Base-by-base conservation (phyloP, 2,329 filamentous ascomycete species). In the Phyllosticta citriasiana region DNA sequence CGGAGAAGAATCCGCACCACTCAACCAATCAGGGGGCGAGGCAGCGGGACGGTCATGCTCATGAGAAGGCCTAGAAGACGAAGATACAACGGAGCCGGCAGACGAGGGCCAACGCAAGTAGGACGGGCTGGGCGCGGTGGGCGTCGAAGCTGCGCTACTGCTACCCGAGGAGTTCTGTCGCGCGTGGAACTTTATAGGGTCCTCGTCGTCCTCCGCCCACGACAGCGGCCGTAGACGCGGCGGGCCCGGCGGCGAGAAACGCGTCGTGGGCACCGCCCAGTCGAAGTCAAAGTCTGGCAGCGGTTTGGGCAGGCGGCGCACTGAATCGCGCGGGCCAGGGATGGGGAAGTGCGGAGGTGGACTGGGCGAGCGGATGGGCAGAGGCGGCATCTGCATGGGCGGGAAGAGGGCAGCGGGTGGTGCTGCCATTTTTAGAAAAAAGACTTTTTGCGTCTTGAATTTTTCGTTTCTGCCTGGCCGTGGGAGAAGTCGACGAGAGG, bases 271-370 rank as follows among this genome's bases (percentile, higher is more conserved):
- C 33, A 40, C 2, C 33, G 33, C 33, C 33, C 33, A 40, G 33
- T 40, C 33, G 14, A 40, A 40, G 33, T 40, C 33, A 40, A 40
- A 40, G 9, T 60, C 58, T 24, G 58, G 58, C 58, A 60, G 25
- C 10, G 58, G 58, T 33, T 53, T 53, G 6, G 58, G 58, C 12
- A 60, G 58, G 53, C 53, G 58, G 53, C 53, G 58, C 25, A 53
- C 53, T n/a, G 55, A 22, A 53, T 53, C 53, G 25, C 35, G 55
- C 7, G 58, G 58, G 25, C 53, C 51, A 47, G 58, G 55, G 22
- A 53, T 53, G 25, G 58, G 58, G 58, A 60, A 60, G 58, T 60
- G 58, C 30, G 25, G 58, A 16, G 58, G 58, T 24, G 58, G 58
- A 33, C 53, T 55, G 33, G 58, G 58, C 5, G 58, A 55, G 35